These are phyloP conservation scores for Bacterosira constricta DNA, from an alignment of 108 stramenopile species.

Conservation along the genomic window DNA sequence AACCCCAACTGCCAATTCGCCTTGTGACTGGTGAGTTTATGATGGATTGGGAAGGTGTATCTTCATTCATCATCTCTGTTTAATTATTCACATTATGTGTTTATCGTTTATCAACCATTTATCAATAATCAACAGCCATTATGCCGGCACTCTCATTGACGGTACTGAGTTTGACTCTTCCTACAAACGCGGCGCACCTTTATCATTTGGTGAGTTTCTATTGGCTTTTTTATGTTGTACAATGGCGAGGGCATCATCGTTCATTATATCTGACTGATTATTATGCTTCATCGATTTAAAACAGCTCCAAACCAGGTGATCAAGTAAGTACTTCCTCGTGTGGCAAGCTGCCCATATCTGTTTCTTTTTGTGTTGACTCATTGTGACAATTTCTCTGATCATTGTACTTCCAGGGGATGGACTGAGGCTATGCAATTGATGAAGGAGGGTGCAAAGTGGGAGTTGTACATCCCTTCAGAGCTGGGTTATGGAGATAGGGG, in stretches of 20 bases:
- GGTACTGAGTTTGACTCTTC: constrained; percentile 65
- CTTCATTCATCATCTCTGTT: too few species aligned
- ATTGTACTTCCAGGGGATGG: constrained; percentile 46
- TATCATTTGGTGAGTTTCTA: too few species aligned
- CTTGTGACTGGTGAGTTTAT: constrained; percentile 27
- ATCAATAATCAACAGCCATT: constrained; percentile 53
- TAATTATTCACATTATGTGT: too few species aligned
- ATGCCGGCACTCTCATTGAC: constrained; percentile 58
- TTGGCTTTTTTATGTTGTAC: too few species aligned
- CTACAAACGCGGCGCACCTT: constrained; percentile 56
- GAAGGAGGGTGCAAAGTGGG: constrained; percentile 97
- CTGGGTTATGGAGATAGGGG: constrained; percentile 75
- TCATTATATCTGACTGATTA: too few species aligned
- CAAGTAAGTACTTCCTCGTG: constrained; percentile 16
- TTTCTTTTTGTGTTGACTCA: too few species aligned
- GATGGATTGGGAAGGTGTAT: too few species aligned
- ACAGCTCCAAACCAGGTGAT: constrained; percentile 72
- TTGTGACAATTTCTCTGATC: not conserved
- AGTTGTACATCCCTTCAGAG: constrained; percentile 92
- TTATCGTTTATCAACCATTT: too few species aligned
- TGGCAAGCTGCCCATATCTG: too few species aligned
- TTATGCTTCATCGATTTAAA: too few species aligned
- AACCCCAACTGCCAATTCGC: constrained; percentile 42
- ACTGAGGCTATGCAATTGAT: constrained; percentile 96
- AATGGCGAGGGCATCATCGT: too few species aligned